Percentiles rank a stretch among this genome's conserved stretches.
phyloP scores from a whole-genome alignment of 2,329 filamentous ascomycete genomes.

The Thermothelomyces thermophilus region DNA sequence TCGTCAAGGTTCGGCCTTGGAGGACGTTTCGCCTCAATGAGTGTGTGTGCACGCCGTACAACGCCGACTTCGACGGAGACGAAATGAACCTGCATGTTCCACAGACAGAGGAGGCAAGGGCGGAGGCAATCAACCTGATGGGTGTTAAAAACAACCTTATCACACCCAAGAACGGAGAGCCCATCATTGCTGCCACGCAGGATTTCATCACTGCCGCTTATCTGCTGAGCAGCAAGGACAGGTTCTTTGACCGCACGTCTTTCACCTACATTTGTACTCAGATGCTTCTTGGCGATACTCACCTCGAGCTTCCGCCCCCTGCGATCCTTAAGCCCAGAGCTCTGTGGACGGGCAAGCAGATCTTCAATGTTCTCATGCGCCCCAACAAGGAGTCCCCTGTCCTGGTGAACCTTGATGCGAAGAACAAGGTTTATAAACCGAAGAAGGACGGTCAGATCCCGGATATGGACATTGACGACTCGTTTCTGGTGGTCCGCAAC shows the following conservation, averaged over 20 bases:
- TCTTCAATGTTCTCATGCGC: slow-evolving; percentile 86
- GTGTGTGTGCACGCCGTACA: slow-evolving; percentile 97
- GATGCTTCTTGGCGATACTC: slow-evolving; percentile 67
- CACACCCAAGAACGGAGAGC: slow-evolving; percentile 95
- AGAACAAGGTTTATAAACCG: slow-evolving; percentile 74
- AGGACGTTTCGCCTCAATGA: slow-evolving; percentile 95
- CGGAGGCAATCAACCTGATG: slow-evolving; percentile 94
- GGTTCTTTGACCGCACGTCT: slow-evolving; percentile 80
- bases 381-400: slow-evolving; percentile 81
- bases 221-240: slow-evolving; percentile 83
- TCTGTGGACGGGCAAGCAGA: slow-evolving; percentile 94
- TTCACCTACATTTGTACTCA: slow-evolving; percentile 89
- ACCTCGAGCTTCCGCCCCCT: slow-evolving; percentile 80
- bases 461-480: slow-evolving; percentile 79
- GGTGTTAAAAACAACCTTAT: slow-evolving; percentile 94
- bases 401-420: slow-evolving; percentile 85
- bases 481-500: slow-evolving; percentile 88
- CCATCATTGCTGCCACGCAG: slow-evolving; percentile 97
- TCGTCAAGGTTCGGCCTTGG: slow-evolving; percentile 88
- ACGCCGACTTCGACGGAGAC: slow-evolving; percentile 97
- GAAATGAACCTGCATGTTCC: slow-evolving; percentile 99
- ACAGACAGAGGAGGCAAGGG: slow-evolving; percentile 92
- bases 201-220: slow-evolving; percentile 98
- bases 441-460: slow-evolving; percentile 50
- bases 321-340: slow-evolving; percentile 77